A percentile compares a stretch with the other conserved stretches of the same genome.
phyloP scores from a whole-genome alignment of 805 yeast genomes.

The Starmerella powellii region DNA sequence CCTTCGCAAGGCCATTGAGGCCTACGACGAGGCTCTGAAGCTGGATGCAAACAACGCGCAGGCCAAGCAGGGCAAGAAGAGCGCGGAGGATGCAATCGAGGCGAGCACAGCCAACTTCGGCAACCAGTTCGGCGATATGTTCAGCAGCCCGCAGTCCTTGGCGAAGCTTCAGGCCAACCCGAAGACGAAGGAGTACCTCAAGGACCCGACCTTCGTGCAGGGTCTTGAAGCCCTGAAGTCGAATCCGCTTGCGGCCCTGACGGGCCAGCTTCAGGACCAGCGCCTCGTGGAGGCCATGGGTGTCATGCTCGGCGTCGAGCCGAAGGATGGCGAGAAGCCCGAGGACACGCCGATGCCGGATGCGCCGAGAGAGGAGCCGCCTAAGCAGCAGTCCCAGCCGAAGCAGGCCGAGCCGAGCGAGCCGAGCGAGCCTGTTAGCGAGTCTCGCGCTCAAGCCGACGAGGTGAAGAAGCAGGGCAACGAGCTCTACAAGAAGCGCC shows the following conservation, averaged over 20 bases:
- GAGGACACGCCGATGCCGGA: constrained; percentile 17
- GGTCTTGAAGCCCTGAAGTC: constrained; percentile 43
- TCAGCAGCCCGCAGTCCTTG: constrained; percentile 68
- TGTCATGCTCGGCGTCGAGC: constrained; percentile 65
- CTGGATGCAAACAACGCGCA: constrained; percentile 75
- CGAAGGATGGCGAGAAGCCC: constrained; percentile 26
- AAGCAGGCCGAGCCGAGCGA: constrained; percentile 21
- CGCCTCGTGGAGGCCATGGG: constrained; percentile 83
- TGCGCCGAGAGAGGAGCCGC: constrained; percentile 19
- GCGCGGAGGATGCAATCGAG: constrained; percentile 51
- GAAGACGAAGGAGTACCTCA: constrained; percentile 72
- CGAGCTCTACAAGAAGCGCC: constrained; percentile 66
- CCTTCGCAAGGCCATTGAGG: constrained; percentile 85
- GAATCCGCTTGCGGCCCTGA: constrained; percentile 65
- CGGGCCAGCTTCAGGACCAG: constrained; percentile 41
- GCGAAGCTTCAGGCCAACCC: constrained; percentile 71
- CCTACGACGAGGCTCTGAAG: constrained; percentile 80
- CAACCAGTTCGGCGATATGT: constrained; percentile 64
- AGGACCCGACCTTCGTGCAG: constrained; percentile 71
- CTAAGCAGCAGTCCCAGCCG: constrained; percentile 22
- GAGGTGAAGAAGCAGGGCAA: constrained; percentile 75
- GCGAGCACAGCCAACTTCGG: constrained; percentile 41
- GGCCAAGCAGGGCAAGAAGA: constrained; percentile 70
- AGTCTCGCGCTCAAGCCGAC: constrained; percentile 28
- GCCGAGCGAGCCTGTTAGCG: constrained; percentile 9